Percentiles rank a stretch among this genome's conserved stretches.
phyloP scores from a whole-genome alignment of 73 alveolate genomes.

The Tetrahymena elliotti region DNA sequence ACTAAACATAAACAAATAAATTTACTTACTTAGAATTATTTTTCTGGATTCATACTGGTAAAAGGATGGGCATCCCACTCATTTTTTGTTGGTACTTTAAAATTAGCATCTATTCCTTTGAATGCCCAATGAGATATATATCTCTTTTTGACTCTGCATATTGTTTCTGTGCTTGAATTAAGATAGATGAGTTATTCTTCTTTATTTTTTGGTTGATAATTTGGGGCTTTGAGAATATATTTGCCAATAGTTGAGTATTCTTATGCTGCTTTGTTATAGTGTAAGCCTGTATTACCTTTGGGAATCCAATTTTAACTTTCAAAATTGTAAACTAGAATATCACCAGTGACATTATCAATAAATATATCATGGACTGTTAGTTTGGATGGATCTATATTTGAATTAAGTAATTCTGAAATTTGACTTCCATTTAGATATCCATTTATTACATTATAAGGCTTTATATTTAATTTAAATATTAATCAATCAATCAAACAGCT shows the following conservation, averaged over 20 bases:
- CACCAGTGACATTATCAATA: constrained; percentile 90
- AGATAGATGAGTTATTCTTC: constrained; percentile 10
- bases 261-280: constrained; percentile 50
- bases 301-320: constrained; percentile 79
- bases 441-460: not conserved
- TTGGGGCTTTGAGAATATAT: constrained; percentile 30
- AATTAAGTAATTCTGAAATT: constrained; percentile 16
- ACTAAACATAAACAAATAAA: constrained; percentile 15
- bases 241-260: constrained; percentile 32
- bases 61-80: constrained; percentile 93
- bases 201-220: constrained; percentile 3
- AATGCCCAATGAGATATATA: constrained; percentile 16
- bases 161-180: not conserved
- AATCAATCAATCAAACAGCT: not conserved
- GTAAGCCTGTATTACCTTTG: constrained; percentile 86
- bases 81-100: constrained; percentile 64
- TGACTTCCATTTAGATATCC: constrained; percentile 45
- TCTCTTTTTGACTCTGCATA: not conserved
- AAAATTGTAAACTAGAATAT: constrained; percentile 59
- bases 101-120: constrained; percentile 52
- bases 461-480: not conserved
- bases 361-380: constrained; percentile 56
- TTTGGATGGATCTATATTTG: constrained; percentile 16
- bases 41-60: constrained; percentile 55
- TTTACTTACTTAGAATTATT: constrained; percentile 61